These are phyloP conservation scores for Phytophthora hibernalis DNA, from an alignment of 352 stramenopile species.

Conservation along the genomic window DNA sequence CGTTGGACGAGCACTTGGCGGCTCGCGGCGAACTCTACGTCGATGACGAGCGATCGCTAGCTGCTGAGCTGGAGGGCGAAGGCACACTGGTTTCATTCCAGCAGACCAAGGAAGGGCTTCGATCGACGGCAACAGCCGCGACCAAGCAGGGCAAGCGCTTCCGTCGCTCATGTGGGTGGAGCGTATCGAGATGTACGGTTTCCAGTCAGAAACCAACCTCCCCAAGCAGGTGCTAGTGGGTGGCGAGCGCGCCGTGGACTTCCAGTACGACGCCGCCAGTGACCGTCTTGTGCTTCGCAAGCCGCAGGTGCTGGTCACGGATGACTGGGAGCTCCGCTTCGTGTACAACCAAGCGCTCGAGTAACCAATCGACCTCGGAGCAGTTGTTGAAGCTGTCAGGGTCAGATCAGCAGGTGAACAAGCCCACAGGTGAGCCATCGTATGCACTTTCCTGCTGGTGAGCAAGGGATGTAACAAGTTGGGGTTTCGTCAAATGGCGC, in stretches of 20 bases:
- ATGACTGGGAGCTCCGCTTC: slow-evolving; percentile 77
- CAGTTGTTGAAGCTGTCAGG: slow-evolving; percentile 29
- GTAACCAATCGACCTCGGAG: slow-evolving; percentile 13
- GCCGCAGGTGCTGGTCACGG: slow-evolving; percentile 70
- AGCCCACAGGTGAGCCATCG: slow-evolving; percentile 9
- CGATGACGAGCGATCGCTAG: slow-evolving; percentile 95
- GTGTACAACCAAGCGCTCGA: slow-evolving; percentile 44
- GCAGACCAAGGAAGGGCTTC: slow-evolving; percentile 48
- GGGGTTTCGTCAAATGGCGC: background rate
- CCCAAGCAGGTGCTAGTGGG: slow-evolving; percentile 56
- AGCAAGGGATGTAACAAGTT: too few relatives aligned
- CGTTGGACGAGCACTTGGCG: slow-evolving; percentile 84
- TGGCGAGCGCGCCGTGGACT: slow-evolving; percentile 53
- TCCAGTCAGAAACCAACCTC: slow-evolving; percentile 46
- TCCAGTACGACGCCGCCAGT: slow-evolving; percentile 67
- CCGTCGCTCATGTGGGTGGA: slow-evolving; percentile 74
- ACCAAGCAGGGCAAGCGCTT: slow-evolving; percentile 49
- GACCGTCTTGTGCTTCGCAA: slow-evolving; percentile 89
- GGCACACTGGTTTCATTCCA: slow-evolving; percentile 63
- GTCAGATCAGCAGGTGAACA: slow-evolving; percentile 17
- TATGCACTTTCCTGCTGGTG: too few relatives aligned
- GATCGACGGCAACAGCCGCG: slow-evolving; percentile 30
- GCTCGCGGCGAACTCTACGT: slow-evolving; percentile 95
- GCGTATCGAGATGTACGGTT: slow-evolving; percentile 85
- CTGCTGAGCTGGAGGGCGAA: slow-evolving; percentile 52